Evolutionary conservation across 495 filamentous ascomycete species (phyloP), one percentile per base, ranked within the genome.

Genomic region (Pseudotulostoma volvatum): DNA sequence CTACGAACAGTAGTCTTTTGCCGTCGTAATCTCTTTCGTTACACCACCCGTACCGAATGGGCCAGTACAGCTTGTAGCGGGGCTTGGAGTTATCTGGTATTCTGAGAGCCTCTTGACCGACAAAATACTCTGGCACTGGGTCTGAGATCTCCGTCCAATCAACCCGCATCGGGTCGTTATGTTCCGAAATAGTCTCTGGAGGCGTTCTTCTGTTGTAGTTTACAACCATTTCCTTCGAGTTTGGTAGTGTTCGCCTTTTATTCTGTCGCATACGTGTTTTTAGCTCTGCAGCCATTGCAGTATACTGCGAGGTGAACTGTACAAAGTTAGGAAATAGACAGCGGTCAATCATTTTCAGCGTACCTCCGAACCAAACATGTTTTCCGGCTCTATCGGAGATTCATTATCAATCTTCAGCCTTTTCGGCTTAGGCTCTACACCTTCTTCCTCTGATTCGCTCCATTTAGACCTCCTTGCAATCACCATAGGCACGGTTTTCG

Each of bases 81-180:
- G 87, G 90, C 8, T 69, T 74, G n/a, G 90, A 96, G 37, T 77
- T 64, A 48, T 97, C 90, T 0, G 90, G 79, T 33, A 97, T 79
- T 15, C 92, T 74, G 37, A 83, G 63, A 5, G 92, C 90, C 25
- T 78, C 69, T 30, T 84, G 71, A 4, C 90, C 90, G 19, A 82
- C 76, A 46, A 93, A 80, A 46, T 76, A 79, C 17, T 77, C 75
- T 7, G 81, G 77, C 7, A 72, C 65, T 18, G 69, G 55, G 39
- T 69, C 66, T 14, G 74, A 67, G n/a, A 92, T 61, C 41, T 95
- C 86, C 1, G 90, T 97, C 90, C 90, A 97, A 34, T 96, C 92
- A 18, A 95, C 74, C 33, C 88, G 77, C 44, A 86, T 61, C 0
- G 86, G 79, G 48, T 97, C 90, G 48, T 95, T 96, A 55, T 97